A percentile compares a stretch with the other conserved stretches of the same genome.
Conservation (phyloP, 2,329 filamentous ascomycete genomes). For the Rhexocercosporidium sp. region DNA sequence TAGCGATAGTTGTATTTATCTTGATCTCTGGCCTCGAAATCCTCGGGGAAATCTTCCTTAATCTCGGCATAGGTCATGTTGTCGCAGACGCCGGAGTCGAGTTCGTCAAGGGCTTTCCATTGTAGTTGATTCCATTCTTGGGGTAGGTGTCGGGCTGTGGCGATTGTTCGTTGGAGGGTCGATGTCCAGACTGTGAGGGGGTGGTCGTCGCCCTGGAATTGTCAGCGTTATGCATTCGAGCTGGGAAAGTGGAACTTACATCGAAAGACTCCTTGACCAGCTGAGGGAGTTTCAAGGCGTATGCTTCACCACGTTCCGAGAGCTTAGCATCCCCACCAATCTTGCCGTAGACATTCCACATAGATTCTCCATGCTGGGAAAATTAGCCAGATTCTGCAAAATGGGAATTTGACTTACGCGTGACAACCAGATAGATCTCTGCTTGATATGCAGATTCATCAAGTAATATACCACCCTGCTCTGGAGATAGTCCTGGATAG, state of each 20-base stretch:
- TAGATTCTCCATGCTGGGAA: constrained; percentile 85
- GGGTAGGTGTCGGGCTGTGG: constrained; percentile 84
- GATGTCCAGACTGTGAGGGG: constrained; percentile 78
- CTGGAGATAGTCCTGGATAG: constrained; percentile 95
- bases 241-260: constrained; percentile 56
- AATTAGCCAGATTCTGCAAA: constrained; percentile 27
- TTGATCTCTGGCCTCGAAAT: constrained; percentile 93
- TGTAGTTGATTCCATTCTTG: constrained; percentile 89
- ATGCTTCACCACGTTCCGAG: constrained; percentile 84
- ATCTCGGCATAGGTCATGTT: constrained; percentile 90
- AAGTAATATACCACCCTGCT: constrained; percentile 97
- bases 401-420: constrained; percentile 61
- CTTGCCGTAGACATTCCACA: constrained; percentile 87
- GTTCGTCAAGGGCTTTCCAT: constrained; percentile 98
- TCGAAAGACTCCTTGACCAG: constrained; percentile 86
- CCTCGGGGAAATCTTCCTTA: constrained; percentile 86
- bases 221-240: constrained; percentile 22
- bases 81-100: constrained; percentile 95
- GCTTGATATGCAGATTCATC: constrained; percentile 98
- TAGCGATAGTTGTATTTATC: constrained; percentile 99
- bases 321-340: constrained; percentile 93
- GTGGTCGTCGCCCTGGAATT: constrained; percentile 46
- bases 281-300: constrained; percentile 82
- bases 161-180: constrained; percentile 82
- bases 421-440: constrained; percentile 94